Conservation (phyloP, 441 rosid species). For the Biscutella laevigata region DNA sequence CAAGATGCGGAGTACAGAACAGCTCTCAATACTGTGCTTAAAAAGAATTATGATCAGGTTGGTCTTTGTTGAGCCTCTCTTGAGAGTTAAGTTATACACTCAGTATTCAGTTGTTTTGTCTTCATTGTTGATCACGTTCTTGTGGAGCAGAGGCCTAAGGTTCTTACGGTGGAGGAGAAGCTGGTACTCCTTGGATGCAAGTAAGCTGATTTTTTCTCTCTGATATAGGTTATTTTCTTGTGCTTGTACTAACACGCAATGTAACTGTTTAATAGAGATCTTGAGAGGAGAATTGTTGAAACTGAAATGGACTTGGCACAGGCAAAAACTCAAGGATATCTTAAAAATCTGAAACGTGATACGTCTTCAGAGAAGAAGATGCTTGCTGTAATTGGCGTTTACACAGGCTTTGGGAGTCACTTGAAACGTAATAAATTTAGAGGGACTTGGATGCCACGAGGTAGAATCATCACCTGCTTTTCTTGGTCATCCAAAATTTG, state of each 20-base stretch:
- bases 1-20: slow-evolving; percentile 89
- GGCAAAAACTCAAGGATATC: slow-evolving; percentile 86
- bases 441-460: slow-evolving; percentile 95
- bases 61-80: slow-evolving; percentile 5
- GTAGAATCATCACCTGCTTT: slow-evolving; percentile 25
- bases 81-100: neutral
- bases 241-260: slow-evolving; percentile 8
- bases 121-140: neutral
- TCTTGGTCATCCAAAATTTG: neutral
- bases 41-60: slow-evolving; percentile 69
- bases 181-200: slow-evolving; percentile 79
- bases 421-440: slow-evolving; percentile 67
- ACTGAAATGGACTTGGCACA: slow-evolving; percentile 90
- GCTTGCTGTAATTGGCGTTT: slow-evolving; percentile 89
- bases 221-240: neutral
- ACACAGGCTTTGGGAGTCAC: slow-evolving; percentile 83
- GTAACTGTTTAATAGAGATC: slow-evolving; percentile 40
- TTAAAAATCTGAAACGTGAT: slow-evolving; percentile 40
- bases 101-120: neutral
- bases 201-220: slow-evolving; percentile 35
- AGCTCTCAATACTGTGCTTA: slow-evolving; percentile 56
- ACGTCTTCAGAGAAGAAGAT: slow-evolving; percentile 47
- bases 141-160: slow-evolving; percentile 73
- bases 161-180: slow-evolving; percentile 87
- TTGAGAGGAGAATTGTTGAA: slow-evolving; percentile 81